These are phyloP conservation scores for Cladophialophora yegresii DNA, from an alignment of 2,329 filamentous ascomycete species.

Conservation along the genomic window DNA sequence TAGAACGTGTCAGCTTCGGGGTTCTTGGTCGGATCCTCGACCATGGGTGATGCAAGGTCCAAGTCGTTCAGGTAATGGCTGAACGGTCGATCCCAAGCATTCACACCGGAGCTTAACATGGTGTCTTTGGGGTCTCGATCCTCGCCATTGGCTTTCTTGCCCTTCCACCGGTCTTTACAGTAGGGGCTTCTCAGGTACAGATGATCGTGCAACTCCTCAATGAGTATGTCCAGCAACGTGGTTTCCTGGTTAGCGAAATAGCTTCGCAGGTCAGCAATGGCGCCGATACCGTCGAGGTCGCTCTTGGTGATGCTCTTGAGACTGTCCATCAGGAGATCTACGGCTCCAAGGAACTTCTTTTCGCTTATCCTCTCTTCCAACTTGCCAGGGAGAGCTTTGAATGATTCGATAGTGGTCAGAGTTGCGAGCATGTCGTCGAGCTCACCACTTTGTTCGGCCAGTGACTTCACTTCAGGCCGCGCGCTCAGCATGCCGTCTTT, in stretches of 20 bases:
- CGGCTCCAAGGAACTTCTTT: conserved; percentile 89
- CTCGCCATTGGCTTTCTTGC: conserved; percentile 53
- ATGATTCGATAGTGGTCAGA: conserved; percentile 79
- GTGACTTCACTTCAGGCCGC: conserved; percentile 85
- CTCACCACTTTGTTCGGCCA: conserved; percentile 81
- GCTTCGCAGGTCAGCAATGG: conserved; percentile 77
- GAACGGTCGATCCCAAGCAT: conserved; percentile 56
- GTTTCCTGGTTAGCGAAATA: conserved; percentile 94
- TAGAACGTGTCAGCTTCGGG: conserved; percentile 94
- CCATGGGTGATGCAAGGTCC: conserved; percentile 59
- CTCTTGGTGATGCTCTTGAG: conserved; percentile 80
- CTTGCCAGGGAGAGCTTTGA: conserved; percentile 86
- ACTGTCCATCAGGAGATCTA: conserved; percentile 87
- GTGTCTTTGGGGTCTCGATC: conserved; percentile 34
- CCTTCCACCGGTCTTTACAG: conserved; percentile 93
- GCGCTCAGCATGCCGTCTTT: conserved; percentile 80
- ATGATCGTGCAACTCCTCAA: conserved; percentile 97
- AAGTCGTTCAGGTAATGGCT: conserved; percentile 61
- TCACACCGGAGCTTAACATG: conserved; percentile 30
- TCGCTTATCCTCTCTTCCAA: conserved; percentile 93
- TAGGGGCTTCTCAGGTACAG: conserved; percentile 97
- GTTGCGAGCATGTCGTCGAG: conserved; percentile 88
- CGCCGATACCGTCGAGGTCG: conserved; percentile 88
- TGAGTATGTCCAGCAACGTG: conserved; percentile 85
- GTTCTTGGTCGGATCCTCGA: conserved; percentile 88